These are phyloP conservation scores for Plasmodium knowlesi DNA, from an alignment of 169 alveolate genomes.

Conservation along the genomic window DNA sequence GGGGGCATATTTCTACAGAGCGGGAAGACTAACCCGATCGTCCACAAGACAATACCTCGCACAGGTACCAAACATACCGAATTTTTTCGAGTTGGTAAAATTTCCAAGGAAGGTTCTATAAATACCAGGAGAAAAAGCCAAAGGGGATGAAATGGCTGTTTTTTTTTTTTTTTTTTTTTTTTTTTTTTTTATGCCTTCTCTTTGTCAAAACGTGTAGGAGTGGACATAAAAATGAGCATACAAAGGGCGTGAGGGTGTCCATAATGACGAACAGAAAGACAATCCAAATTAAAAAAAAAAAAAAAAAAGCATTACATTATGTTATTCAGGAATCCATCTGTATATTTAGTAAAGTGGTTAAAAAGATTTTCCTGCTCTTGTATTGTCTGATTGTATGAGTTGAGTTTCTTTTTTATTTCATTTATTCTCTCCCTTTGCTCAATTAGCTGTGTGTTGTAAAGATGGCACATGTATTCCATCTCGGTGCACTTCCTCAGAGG, in stretches of 20 bases:
- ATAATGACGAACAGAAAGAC: background rate
- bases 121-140: background rate
- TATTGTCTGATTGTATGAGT: slow-evolving; percentile 48
- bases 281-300: background rate
- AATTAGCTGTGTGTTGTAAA: slow-evolving; percentile 28
- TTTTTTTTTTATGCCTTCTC: too few species aligned
- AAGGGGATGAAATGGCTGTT: background rate
- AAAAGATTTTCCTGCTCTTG: slow-evolving; percentile 51
- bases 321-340: slow-evolving; percentile 47
- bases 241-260: background rate
- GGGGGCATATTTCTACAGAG: background rate
- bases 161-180: background rate
- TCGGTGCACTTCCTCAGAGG: slow-evolving; percentile 39
- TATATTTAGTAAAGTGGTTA: slow-evolving; percentile 27
- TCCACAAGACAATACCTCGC: slow-evolving; percentile 48
- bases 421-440: slow-evolving; percentile 71
- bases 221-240: too few species aligned
- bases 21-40: slow-evolving; percentile 25
- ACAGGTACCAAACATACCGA: slow-evolving; percentile 15
- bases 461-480: slow-evolving; percentile 47
- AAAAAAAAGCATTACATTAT: slow-evolving; percentile 28
- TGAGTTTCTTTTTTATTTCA: slow-evolving; percentile 30
- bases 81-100: slow-evolving; percentile 19
- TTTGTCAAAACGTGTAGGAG: background rate
- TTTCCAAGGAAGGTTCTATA: slow-evolving; percentile 32